Percentiles rank a stretch among this genome's conserved stretches.
phyloP scores from a whole-genome alignment of 164 flowering plant species.

The Umbilicus rupestris region DNA sequence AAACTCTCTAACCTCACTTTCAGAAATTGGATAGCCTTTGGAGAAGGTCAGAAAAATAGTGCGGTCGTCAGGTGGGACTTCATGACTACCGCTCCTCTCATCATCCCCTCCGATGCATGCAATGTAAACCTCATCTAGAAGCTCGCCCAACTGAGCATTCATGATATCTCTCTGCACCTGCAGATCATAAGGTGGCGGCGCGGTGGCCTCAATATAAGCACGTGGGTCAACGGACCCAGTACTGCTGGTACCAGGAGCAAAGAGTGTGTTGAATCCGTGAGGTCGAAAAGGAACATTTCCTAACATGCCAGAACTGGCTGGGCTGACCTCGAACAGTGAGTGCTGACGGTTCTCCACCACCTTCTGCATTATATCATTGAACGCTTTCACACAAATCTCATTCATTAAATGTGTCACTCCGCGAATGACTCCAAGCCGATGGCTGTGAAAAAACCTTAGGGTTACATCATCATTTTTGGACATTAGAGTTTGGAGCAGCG shows the following conservation, averaged over 20 bases:
- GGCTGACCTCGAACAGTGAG: background rate
- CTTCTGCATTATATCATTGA: constrained; percentile 8
- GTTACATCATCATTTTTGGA: background rate
- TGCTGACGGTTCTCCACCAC: background rate
- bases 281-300: background rate
- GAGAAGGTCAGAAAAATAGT: constrained; percentile 10
- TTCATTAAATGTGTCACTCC: constrained; percentile 9
- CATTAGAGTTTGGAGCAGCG: background rate
- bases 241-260: background rate
- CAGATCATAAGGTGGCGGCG: background rate
- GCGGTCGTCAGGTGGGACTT: constrained; percentile 7
- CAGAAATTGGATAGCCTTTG: constrained; percentile 11
- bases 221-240: background rate
- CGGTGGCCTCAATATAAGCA: background rate
- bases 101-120: background rate
- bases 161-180: background rate
- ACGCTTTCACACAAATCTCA: constrained; percentile 3
- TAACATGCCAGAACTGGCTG: background rate
- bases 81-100: no score
- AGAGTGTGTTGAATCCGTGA: background rate
- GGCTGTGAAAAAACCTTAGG: constrained; percentile 5
- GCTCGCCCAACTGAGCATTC: background rate
- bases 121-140: background rate
- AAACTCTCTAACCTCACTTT: constrained; percentile 4
- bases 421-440: background rate